Conservation (phyloP, 371 early-diverging fungal genomes). For the Rhizomucor pusillus region DNA sequence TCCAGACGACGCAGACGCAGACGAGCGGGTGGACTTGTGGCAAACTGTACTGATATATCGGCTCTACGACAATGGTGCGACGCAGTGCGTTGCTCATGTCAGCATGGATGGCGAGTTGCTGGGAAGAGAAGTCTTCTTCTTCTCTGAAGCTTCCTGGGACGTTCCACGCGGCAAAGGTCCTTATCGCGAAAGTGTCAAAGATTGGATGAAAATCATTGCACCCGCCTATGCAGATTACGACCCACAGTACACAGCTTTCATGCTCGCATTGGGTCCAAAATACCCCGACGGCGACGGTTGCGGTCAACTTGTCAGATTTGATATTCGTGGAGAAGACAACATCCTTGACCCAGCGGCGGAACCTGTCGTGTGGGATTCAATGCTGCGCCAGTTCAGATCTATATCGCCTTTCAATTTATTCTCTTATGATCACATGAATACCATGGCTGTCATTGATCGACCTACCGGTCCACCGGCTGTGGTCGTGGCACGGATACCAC, state of each 20-base stretch:
- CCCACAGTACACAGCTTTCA: conserved; percentile 19
- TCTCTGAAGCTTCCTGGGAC: conserved; percentile 29
- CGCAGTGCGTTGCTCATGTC: conserved; percentile 29
- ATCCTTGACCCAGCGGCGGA: conserved; percentile 25
- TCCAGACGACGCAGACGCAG: conserved; percentile 17
- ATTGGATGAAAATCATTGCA: conserved; percentile 29
- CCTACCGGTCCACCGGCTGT: conserved; percentile 10
- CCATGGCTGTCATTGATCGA: conserved; percentile 3
- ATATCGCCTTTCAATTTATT: not conserved
- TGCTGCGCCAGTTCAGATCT: conserved; percentile 11
- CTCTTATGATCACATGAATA: not conserved
- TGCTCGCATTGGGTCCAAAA: conserved; percentile 29
- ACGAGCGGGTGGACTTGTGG: conserved; percentile 33
- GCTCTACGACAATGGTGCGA: conserved; percentile 27
- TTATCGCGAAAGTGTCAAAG: conserved; percentile 7
- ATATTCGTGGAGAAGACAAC: conserved; percentile 21
- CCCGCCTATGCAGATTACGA: conserved; percentile 20
- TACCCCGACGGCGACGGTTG: conserved; percentile 19
- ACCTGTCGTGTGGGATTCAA: conserved; percentile 15
- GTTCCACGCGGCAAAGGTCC: not conserved
- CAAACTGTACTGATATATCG: conserved; percentile 31
- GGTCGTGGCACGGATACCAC: conserved; percentile 18
- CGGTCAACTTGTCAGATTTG: conserved; percentile 26
- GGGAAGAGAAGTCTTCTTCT: conserved; percentile 35
- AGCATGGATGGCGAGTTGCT: conserved; percentile 21